These are phyloP conservation scores for Nicotiana obtusifolia DNA, from an alignment of 257 asterid species.

Conservation along the genomic window DNA sequence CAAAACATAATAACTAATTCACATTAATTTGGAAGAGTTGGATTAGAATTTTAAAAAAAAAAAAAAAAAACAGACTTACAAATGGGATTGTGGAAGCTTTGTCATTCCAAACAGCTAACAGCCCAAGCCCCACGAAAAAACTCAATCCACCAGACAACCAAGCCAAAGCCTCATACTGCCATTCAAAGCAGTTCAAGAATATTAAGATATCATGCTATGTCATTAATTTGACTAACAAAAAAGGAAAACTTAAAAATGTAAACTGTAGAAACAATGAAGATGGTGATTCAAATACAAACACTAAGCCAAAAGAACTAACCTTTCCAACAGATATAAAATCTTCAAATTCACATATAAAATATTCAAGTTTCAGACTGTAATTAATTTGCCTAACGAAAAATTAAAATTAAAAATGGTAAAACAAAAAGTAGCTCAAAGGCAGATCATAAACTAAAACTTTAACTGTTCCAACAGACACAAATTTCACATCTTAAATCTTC, in stretches of 20 bases:
- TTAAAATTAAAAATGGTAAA: not conserved
- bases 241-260: not conserved
- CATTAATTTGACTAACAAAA: not conserved
- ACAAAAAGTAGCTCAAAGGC: not conserved
- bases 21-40: not conserved
- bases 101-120: constrained; percentile 81
- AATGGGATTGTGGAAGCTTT: constrained; percentile 84
- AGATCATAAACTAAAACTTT: not conserved
- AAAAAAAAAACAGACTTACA: constrained; percentile 43
- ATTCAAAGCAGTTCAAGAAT: constrained; percentile 10
- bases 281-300: not conserved
- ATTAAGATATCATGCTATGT: not conserved
- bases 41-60: not conserved
- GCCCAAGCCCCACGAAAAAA: constrained; percentile 64
- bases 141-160: constrained; percentile 85
- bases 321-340: not conserved
- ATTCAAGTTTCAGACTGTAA: not conserved
- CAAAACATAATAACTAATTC: not conserved
- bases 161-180: constrained; percentile 87
- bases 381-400: not conserved
- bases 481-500: not conserved
- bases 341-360: not conserved
- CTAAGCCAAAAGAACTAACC: not conserved
- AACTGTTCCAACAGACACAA: not conserved
- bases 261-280: not conserved